Conservation (phyloP, 1,139 yeast species). For the Candida labiduridarum region DNA sequence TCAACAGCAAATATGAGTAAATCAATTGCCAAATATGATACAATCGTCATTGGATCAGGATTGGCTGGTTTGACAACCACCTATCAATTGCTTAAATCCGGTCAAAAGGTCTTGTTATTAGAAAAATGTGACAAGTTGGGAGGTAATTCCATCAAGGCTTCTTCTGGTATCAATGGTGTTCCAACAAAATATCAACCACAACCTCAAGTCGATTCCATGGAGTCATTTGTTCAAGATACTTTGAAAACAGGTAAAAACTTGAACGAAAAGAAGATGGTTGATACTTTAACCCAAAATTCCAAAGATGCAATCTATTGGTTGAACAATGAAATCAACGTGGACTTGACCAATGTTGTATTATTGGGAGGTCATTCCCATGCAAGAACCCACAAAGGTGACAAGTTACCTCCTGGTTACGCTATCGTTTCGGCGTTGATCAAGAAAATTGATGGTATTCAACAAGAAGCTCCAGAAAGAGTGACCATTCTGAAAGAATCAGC, state of each 20-base stretch:
- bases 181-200: conserved; percentile 32
- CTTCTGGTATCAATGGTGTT: conserved; percentile 44
- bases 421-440: conserved; percentile 30
- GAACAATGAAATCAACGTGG: conserved; percentile 24
- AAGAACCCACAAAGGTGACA: conserved; percentile 41
- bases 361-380: conserved; percentile 42
- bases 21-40: conserved; percentile 5
- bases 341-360: conserved; percentile 30
- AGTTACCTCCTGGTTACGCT: conserved; percentile 41
- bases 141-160: conserved; percentile 43
- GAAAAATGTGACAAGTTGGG: conserved; percentile 37
- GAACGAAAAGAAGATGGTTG: conserved; percentile 26
- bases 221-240: conserved; percentile 30
- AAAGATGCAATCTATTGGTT: conserved; percentile 37
- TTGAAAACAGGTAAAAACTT: conserved; percentile 34
- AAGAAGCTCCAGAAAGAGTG: conserved; percentile 19
- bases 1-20: conserved; percentile 2
- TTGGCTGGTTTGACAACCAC: conserved; percentile 40
- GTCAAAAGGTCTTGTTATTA: conserved; percentile 28
- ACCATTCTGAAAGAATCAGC: conserved; percentile 24
- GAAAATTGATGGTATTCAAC: conserved; percentile 19
- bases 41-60: conserved; percentile 38
- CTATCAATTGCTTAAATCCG: conserved; percentile 26
- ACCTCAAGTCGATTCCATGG: conserved; percentile 25
- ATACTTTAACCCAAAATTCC: conserved; percentile 28